Conservation (phyloP, 768 basidiomycete genomes). For the Hericium erinaceus region DNA sequence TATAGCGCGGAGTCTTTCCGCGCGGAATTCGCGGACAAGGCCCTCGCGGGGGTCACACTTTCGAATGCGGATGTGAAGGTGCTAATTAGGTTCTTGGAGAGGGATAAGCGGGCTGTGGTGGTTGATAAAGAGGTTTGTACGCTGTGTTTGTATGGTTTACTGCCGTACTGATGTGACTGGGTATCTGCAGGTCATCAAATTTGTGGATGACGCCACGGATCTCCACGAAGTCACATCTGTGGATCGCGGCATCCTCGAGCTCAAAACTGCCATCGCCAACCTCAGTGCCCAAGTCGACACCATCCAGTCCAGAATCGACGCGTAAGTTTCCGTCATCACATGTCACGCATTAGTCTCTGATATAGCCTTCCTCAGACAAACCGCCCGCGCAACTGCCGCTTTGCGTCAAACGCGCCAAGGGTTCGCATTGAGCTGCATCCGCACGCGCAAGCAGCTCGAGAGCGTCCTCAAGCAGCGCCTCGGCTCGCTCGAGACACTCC, state of each 20-base stretch:
- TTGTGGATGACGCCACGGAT: conserved; percentile 37
- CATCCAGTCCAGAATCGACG: conserved; percentile 61
- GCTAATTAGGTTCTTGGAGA: conserved; percentile 66
- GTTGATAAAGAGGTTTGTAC: conserved; percentile 55
- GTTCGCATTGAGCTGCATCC: conserved; percentile 67
- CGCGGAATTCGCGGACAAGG: conserved; percentile 39
- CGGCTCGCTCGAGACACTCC: conserved; percentile 62
- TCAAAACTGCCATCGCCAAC: conserved; percentile 61
- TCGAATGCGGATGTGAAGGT: conserved; percentile 59
- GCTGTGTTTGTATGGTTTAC: not conserved
- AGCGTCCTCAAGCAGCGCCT: conserved; percentile 69
- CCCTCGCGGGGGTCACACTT: conserved; percentile 35
- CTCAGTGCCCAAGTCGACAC: conserved; percentile 61
- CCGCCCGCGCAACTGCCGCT: conserved; percentile 53
- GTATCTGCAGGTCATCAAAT: conserved; percentile 67
- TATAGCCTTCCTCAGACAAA: conserved; percentile 38
- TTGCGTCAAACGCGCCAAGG: conserved; percentile 63
- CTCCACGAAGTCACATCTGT: conserved; percentile 58
- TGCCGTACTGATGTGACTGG: not conserved
- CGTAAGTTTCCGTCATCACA: conserved; percentile 35
- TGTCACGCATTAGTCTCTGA: not conserved
- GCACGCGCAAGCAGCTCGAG: conserved; percentile 73
- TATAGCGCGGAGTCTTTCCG: conserved; percentile 57
- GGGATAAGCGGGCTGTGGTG: conserved; percentile 61
- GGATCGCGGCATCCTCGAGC: conserved; percentile 74